Evolutionary conservation across 78 protist species (phyloP).

Genomic region (Bigelowiella natans): DNA sequence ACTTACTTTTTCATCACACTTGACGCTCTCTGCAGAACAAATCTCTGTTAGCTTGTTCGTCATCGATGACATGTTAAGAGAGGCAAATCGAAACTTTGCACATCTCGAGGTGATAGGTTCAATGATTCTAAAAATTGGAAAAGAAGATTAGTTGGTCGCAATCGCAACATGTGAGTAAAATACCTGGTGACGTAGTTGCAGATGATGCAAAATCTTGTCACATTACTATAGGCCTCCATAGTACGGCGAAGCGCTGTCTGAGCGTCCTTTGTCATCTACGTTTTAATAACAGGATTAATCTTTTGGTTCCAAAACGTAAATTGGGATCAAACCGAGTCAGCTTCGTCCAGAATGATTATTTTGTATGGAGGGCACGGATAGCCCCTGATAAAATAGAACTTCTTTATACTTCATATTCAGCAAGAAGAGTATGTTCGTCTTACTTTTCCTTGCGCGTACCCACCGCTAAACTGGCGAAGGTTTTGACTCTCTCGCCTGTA

Average conservation of each 20-base stretch:
- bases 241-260: conserved; percentile 72
- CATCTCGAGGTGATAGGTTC: conserved; percentile 41
- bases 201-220: conserved; percentile 38
- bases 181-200: conserved; percentile 39
- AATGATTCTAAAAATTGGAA: conserved; percentile 28
- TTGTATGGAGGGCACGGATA: conserved; percentile 53
- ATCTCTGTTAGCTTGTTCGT: not conserved
- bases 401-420: too few relatives aligned
- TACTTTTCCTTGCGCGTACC: not conserved
- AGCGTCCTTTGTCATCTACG: conserved; percentile 74
- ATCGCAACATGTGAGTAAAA: not conserved
- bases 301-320: not conserved
- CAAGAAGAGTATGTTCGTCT: too few relatives aligned
- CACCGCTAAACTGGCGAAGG: conserved; percentile 28
- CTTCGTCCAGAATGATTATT: conserved; percentile 84
- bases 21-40: not conserved
- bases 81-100: conserved; percentile 35
- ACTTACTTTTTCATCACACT: not conserved
- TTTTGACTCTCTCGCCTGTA: conserved; percentile 16
- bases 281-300: too few relatives aligned
- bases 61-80: not conserved
- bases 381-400: not conserved
- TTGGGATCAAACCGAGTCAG: conserved; percentile 52
- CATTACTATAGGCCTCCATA: conserved; percentile 25
- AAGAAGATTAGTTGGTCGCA: not conserved